Percentiles rank a stretch among this genome's conserved stretches.
phyloP scores from a whole-genome alignment of 495 filamentous ascomycete genomes.

The Hypomontagnella submonticulosa region DNA sequence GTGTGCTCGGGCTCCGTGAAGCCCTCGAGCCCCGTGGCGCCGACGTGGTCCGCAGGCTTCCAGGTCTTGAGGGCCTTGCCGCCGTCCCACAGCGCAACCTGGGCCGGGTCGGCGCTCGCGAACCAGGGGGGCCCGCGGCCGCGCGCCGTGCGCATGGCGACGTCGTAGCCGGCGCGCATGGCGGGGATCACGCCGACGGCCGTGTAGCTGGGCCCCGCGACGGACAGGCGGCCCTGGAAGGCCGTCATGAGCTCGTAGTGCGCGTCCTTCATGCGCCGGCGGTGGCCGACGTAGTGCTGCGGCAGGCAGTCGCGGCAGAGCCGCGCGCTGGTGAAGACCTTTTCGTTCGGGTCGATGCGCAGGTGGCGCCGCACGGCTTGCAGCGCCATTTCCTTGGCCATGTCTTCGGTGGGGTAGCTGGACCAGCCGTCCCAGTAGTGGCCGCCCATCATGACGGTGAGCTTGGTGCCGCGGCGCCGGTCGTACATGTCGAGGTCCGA shows the following conservation, averaged over 20 bases:
- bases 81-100: too few relatives aligned
- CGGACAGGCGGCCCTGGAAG: constrained; percentile 72
- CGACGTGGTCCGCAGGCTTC: constrained; percentile 36
- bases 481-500: constrained; percentile 64
- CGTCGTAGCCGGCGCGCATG: constrained; percentile 55
- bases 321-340: constrained; percentile 63
- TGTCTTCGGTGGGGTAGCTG: constrained; percentile 65
- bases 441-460: constrained; percentile 95
- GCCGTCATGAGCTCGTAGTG: constrained; percentile 63
- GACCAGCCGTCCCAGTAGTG: constrained; percentile 83
- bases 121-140: constrained; percentile 38
- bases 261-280: constrained; percentile 67
- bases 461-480: constrained; percentile 72
- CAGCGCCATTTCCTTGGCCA: constrained; percentile 74
- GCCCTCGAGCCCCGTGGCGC: constrained; percentile 50
- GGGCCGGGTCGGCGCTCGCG: too few relatives aligned
- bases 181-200: constrained; percentile 52
- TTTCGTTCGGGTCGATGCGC: constrained; percentile 61
- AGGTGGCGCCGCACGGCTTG: constrained; percentile 78
- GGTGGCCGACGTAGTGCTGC: constrained; percentile 85
- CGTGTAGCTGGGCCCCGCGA: constrained; percentile 83
- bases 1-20: constrained; percentile 18
- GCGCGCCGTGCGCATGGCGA: constrained; percentile 45
- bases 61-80: too few relatives aligned
- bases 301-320: constrained; percentile 86